Conservation (phyloP, 2,329 filamentous ascomycete genomes). For the Polychaeton citri region DNA sequence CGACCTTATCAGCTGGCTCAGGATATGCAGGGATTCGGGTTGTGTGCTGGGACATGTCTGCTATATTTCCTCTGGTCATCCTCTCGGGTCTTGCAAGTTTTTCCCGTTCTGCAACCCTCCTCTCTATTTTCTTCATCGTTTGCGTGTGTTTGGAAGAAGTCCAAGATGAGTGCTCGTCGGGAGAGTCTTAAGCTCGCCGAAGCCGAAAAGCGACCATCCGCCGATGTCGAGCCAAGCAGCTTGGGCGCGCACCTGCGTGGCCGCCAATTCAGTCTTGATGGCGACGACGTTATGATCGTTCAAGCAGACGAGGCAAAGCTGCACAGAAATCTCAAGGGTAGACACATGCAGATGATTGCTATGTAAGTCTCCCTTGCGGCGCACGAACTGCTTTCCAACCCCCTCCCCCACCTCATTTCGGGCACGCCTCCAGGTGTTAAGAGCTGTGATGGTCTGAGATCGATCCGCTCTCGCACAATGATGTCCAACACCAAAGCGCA, state of each 20-base stretch:
- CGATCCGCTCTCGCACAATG: not conserved
- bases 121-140: not conserved
- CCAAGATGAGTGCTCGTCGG: not conserved
- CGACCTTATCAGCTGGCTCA: not conserved
- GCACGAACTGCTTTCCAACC: not conserved
- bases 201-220: not conserved
- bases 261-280: conserved; percentile 7
- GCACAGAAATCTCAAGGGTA: conserved; percentile 17
- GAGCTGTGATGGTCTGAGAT: not conserved
- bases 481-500: not conserved
- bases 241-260: conserved; percentile 6
- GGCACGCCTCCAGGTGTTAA: not conserved
- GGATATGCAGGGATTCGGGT: not conserved
- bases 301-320: conserved; percentile 11
- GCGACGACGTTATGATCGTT: conserved; percentile 5
- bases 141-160: not conserved
- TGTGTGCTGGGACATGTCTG: not conserved
- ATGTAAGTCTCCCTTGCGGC: conserved; percentile 8
- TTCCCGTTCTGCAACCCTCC: not conserved
- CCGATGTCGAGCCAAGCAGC: not conserved
- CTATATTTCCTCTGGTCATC: not conserved
- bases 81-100: not conserved
- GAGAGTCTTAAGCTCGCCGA: not conserved
- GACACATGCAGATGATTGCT: conserved; percentile 25
- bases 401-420: not conserved